These are phyloP conservation scores for Tricholoma bakamatsutake DNA, from an alignment of 768 basidiomycete genomes.

Conservation along the genomic window DNA sequence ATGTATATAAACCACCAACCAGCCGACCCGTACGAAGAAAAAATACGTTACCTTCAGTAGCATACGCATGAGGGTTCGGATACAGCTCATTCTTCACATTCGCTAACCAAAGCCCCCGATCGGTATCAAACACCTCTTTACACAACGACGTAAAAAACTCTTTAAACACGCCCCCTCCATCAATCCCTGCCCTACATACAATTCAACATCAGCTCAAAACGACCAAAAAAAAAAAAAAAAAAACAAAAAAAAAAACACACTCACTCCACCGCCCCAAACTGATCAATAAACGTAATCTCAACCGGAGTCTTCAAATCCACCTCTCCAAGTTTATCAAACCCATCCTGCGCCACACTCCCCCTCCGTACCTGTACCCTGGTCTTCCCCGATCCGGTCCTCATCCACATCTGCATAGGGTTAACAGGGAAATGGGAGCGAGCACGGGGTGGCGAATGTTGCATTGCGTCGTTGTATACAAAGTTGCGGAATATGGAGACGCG, in stretches of 20 bases:
- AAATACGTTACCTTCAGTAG: slow-evolving; percentile 65
- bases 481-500: slow-evolving; percentile 87
- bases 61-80: slow-evolving; percentile 89
- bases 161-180: slow-evolving; percentile 97
- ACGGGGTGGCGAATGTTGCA: slow-evolving; percentile 5
- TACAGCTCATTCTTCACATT: slow-evolving; percentile 92
- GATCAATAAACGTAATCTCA: slow-evolving; percentile 89
- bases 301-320: slow-evolving; percentile 77
- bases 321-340: slow-evolving; percentile 78
- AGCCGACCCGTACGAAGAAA: not conserved
- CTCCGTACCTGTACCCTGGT: slow-evolving; percentile 58
- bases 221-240: not conserved
- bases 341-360: slow-evolving; percentile 79
- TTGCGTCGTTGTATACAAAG: slow-evolving; percentile 68
- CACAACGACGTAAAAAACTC: slow-evolving; percentile 92
- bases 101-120: slow-evolving; percentile 90
- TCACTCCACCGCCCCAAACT: slow-evolving; percentile 81
- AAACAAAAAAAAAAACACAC: slow-evolving; percentile 26
- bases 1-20: slow-evolving; percentile 2
- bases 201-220: not conserved
- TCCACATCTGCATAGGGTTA: slow-evolving; percentile 10
- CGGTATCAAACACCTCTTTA: slow-evolving; percentile 92
- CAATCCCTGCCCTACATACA: slow-evolving; percentile 79
- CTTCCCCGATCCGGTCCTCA: slow-evolving; percentile 11
- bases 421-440: not conserved